Percentiles rank a stretch among this genome's conserved stretches.
These are phyloP conservation scores for Phlebopus sp. DNA, from an alignment of 1,284 basidiomycete genomes.

Conservation along the genomic window DNA sequence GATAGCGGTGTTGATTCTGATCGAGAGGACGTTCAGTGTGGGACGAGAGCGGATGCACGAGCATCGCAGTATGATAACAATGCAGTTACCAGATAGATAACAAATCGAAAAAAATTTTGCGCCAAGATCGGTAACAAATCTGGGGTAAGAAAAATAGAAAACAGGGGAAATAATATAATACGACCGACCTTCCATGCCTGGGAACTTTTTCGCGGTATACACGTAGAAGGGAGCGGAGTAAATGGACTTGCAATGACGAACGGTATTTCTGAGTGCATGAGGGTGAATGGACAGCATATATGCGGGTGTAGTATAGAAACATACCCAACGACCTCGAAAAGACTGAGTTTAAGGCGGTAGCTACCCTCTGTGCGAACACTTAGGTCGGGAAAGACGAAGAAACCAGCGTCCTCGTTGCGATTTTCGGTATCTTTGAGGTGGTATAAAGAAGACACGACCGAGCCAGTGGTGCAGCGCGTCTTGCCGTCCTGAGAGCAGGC, in stretches of 20 bases:
- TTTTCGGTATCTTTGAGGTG: slow-evolving; percentile 92
- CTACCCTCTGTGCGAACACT: slow-evolving; percentile 88
- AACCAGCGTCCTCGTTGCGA: slow-evolving; percentile 80
- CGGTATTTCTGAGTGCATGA: slow-evolving; percentile 56
- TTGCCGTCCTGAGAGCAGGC: slow-evolving; percentile 65
- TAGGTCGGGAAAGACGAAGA: slow-evolving; percentile 89
- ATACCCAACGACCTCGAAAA: slow-evolving; percentile 92
- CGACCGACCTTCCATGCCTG: slow-evolving; percentile 81
- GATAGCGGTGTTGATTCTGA: slow-evolving; percentile 86
- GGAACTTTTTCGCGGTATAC: slow-evolving; percentile 93
- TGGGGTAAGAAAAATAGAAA: neutral
- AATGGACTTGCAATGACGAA: slow-evolving; percentile 86
- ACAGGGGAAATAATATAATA: neutral
- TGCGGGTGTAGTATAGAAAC: slow-evolving; percentile 31
- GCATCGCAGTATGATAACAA: no score
- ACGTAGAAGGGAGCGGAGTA: slow-evolving; percentile 87
- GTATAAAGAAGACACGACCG: slow-evolving; percentile 90
- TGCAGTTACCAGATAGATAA: no score
- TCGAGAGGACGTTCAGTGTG: slow-evolving; percentile 3
- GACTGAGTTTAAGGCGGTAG: slow-evolving; percentile 81
- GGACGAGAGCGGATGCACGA: neutral
- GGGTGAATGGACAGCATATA: slow-evolving; percentile 1
- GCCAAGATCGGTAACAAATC: slow-evolving; percentile 1
- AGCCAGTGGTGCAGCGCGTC: slow-evolving; percentile 85
- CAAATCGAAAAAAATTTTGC: neutral